Base-by-base conservation (phyloP, 129 eudicot species). In the Escallonia rubra region DNA sequence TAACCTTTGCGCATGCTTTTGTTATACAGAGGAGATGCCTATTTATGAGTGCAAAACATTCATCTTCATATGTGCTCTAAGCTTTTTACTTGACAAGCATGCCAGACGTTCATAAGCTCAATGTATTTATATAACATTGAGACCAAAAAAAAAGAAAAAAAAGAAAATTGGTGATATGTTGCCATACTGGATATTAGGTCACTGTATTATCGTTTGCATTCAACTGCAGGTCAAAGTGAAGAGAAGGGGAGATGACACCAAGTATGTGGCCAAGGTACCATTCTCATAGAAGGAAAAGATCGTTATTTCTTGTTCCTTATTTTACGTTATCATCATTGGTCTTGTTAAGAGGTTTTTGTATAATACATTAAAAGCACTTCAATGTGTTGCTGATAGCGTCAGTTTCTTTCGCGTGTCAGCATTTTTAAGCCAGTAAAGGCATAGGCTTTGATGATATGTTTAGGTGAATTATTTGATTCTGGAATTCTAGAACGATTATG, bases 221-320 rank as follows among this genome's bases (percentile, higher is more conserved):
- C 70, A 14, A n/a, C 68, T 79, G 73, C 88, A 92, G 98, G 98
- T 92, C 73, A 92, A 92, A 81, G 98, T 92, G 61, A 92, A 92
- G 79, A 86, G 84, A 86, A 84, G 96, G 81, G 98, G 98, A 50
- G 98, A 92, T 74, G 98, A 92, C 71, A 87, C 90, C 64, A 92
- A 92, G 78, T 92, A 88, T 72, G 91, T 89, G 71, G 98, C 95
- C 43, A 92, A 89, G 98, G 98, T 92, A 86, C 60, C 56, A 42
- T 59, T 80, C 40, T 50, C 16, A 44, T 55, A 66, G 55, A 50
- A 47, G 14, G 65, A 63, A 47, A 57, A 45, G 51, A 57, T 71
- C 44, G 52, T 55, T 8, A 41, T 66, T 69, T 4, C 41, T 41
- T 44, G 39, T 70, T 15, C 1, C 3, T 13, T 51, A 11, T 46